phyloP scores from a whole-genome alignment of 495 filamentous ascomycete genomes.

The Penicillium pulvis region DNA sequence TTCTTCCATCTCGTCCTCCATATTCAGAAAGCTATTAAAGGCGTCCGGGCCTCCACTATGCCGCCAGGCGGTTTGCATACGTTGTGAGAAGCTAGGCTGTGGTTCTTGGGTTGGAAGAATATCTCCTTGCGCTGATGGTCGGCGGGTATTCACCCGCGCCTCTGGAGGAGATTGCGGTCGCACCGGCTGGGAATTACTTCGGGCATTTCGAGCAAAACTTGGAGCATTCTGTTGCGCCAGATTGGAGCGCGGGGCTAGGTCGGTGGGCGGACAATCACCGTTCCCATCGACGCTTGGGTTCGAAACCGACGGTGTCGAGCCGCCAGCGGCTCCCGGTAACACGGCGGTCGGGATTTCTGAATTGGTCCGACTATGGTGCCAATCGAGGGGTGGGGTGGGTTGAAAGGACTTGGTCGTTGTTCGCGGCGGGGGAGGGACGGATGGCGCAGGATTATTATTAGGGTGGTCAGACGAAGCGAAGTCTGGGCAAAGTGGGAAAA shows the following conservation, averaged over 20 bases:
- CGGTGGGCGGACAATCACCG: constrained; percentile 38
- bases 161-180: constrained; percentile 47
- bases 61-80: constrained; percentile 42
- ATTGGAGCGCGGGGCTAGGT: constrained; percentile 32
- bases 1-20: constrained; percentile 48
- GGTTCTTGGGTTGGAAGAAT: constrained; percentile 34
- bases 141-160: constrained; percentile 37
- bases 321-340: constrained; percentile 39
- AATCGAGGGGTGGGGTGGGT: constrained; percentile 29
- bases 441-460: constrained; percentile 13
- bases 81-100: constrained; percentile 32
- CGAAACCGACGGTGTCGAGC: constrained; percentile 32
- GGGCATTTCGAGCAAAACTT: constrained; percentile 45
- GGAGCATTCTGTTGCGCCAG: constrained; percentile 38
- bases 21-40: constrained; percentile 49
- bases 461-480: constrained; percentile 17
- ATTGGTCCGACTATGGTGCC: constrained; percentile 41
- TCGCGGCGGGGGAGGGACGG: constrained; percentile 22
- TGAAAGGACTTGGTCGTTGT: constrained; percentile 30
- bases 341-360: constrained; percentile 35
- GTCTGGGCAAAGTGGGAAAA: constrained; percentile 18
- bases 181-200: constrained; percentile 47
- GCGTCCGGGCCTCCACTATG: constrained; percentile 46
- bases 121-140: constrained; percentile 33
- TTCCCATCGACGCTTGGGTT: constrained; percentile 42